A percentile compares a stretch with the other conserved stretches of the same genome.
These are phyloP conservation scores for Epichloe sp. DNA, from an alignment of 2,329 filamentous ascomycete genomes.

Conservation along the genomic window DNA sequence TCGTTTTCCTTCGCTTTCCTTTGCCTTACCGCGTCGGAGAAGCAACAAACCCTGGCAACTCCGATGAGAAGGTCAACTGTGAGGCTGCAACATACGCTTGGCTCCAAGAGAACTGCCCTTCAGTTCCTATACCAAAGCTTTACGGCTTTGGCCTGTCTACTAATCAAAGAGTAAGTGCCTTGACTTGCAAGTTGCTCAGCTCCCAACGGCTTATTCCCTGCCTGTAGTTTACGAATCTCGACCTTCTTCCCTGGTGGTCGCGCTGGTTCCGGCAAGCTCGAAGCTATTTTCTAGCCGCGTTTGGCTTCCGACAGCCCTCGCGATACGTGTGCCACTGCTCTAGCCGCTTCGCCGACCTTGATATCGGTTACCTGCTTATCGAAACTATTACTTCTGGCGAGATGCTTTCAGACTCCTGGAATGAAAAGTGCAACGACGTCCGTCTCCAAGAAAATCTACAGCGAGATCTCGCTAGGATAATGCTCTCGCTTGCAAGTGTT, in stretches of 20 bases:
- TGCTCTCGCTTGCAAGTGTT: slow-evolving; percentile 17
- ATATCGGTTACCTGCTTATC: slow-evolving; percentile 11
- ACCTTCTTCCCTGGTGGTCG: not conserved
- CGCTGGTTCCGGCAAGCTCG: not conserved
- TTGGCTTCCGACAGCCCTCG: slow-evolving; percentile 8
- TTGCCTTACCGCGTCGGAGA: slow-evolving; percentile 23
- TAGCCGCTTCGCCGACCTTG: slow-evolving; percentile 5
- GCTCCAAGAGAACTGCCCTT: slow-evolving; percentile 10
- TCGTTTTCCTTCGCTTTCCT: not conserved
- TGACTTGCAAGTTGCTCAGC: not conserved
- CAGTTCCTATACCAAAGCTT: slow-evolving; percentile 13
- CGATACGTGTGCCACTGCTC: slow-evolving; percentile 6
- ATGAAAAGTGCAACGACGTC: not conserved
- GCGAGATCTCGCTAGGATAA: slow-evolving; percentile 15
- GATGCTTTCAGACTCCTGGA: not conserved
- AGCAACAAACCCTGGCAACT: slow-evolving; percentile 20
- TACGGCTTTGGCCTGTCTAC: slow-evolving; percentile 13
- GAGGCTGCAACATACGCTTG: slow-evolving; percentile 12
- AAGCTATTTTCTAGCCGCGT: not conserved
- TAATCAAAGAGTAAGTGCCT: slow-evolving; percentile 7
- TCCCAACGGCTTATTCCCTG: not conserved
- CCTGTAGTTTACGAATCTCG: not conserved
- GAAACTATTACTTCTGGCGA: slow-evolving; percentile 7
- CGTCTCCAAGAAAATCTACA: slow-evolving; percentile 15
- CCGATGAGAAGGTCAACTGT: slow-evolving; percentile 25